A percentile compares a stretch with the other conserved stretches of the same genome.
Conservation (phyloP, 257 asterid species). For the Thymus quinquecostatus region DNA sequence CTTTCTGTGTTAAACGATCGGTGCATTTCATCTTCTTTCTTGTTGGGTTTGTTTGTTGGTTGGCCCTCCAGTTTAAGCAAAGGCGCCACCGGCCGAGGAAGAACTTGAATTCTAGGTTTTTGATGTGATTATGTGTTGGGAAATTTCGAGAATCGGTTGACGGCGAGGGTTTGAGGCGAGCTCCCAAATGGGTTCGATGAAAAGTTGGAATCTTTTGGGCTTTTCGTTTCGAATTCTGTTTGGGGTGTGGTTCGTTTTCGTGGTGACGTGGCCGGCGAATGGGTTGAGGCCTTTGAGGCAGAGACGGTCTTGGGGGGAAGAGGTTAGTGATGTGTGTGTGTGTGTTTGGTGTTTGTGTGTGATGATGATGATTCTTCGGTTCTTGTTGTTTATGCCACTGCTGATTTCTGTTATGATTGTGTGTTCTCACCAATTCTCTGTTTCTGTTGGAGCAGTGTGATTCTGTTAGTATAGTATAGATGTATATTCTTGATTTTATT, state of each 20-base stretch:
- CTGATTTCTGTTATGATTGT: not conserved
- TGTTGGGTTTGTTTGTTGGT: conserved; percentile 61
- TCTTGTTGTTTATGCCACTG: conserved; percentile 18
- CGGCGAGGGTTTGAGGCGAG: conserved; percentile 51
- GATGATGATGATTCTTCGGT: not conserved
- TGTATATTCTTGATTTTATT: conserved; percentile 18
- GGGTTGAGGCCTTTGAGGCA: conserved; percentile 88
- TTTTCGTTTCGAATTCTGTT: conserved; percentile 43
- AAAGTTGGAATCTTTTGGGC: conserved; percentile 40
- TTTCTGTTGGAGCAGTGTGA: conserved; percentile 10
- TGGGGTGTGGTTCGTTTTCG: conserved; percentile 53
- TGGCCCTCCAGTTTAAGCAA: conserved; percentile 69
- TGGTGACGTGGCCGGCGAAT: conserved; percentile 51
- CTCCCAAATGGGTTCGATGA: conserved; percentile 54
- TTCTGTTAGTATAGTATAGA: not conserved
- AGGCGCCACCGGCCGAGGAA: conserved; percentile 37
- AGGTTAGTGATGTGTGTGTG: conserved; percentile 54
- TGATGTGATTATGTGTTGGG: conserved; percentile 38
- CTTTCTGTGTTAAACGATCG: conserved; percentile 55
- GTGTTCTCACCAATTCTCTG: conserved; percentile 18
- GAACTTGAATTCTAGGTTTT: conserved; percentile 16
- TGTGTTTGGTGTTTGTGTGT: conserved; percentile 13
- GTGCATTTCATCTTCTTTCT: conserved; percentile 52
- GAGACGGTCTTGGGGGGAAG: conserved; percentile 93
- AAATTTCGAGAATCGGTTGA: conserved; percentile 39